Conservation (phyloP, 352 stramenopile genomes). For the Globisporangium irregulare region DNA sequence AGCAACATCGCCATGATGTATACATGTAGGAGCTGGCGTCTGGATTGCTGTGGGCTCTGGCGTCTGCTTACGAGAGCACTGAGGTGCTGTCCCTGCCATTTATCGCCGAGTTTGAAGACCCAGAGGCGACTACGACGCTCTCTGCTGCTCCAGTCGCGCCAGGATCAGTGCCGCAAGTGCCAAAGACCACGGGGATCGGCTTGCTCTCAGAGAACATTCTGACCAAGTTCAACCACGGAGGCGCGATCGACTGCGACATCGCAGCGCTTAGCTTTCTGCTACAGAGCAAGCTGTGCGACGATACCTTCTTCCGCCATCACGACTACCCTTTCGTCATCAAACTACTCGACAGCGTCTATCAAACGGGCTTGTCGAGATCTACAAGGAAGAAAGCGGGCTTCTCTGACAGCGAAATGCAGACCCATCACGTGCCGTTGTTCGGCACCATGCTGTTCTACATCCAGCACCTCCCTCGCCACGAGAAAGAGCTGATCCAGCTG, state of each 20-base stretch:
- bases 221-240: slow-evolving; percentile 9
- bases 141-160: neutral
- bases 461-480: neutral
- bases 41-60: slow-evolving; percentile 20
- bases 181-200: slow-evolving; percentile 10
- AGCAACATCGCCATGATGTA: neutral
- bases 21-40: slow-evolving; percentile 15
- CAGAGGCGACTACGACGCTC: neutral
- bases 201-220: slow-evolving; percentile 17
- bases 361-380: neutral
- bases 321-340: slow-evolving; percentile 17
- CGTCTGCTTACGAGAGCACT: slow-evolving; percentile 12
- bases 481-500: slow-evolving; percentile 18
- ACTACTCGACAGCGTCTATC: slow-evolving; percentile 9
- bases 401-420: neutral
- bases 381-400: neutral
- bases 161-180: neutral
- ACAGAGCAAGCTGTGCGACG: slow-evolving; percentile 5
- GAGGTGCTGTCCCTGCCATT: slow-evolving; percentile 1
- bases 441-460: slow-evolving; percentile 12
- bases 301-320: slow-evolving; percentile 14
- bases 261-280: slow-evolving; percentile 15
- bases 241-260: slow-evolving; percentile 13
- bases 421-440: neutral
- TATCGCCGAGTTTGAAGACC: slow-evolving; percentile 8